Evolutionary conservation across 202 grass and related monocot genomes (phyloP).

Genomic region (Panicum virgatum): DNA sequence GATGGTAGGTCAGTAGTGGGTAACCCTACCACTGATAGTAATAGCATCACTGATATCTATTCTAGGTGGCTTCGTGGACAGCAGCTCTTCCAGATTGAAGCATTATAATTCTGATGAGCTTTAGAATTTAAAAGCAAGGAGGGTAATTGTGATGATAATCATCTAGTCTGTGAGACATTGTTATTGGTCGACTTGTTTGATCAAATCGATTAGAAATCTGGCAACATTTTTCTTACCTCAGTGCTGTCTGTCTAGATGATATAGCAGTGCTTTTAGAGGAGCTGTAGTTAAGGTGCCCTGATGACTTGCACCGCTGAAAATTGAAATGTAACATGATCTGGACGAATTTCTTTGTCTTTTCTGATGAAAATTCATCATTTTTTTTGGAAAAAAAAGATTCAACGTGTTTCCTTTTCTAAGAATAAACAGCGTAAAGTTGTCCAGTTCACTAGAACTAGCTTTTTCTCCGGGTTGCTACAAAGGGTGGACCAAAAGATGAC

Average conservation of each 20-base stretch:
- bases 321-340: background rate
- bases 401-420: background rate
- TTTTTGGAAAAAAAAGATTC: background rate
- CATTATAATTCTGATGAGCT: background rate
- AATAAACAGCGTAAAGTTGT: too few relatives aligned
- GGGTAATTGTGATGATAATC: background rate
- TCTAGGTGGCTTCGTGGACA: background rate
- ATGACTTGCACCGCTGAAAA: background rate
- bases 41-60: background rate
- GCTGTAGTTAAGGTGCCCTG: background rate
- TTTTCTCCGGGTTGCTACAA: background rate
- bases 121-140: background rate
- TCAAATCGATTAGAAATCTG: too few relatives aligned
- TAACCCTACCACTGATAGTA: background rate
- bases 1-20: background rate
- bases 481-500: background rate
- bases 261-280: too few relatives aligned
- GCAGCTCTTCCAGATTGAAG: background rate
- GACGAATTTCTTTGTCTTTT: background rate
- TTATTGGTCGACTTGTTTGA: background rate
- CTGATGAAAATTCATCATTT: background rate
- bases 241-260: background rate
- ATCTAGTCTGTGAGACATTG: slow-evolving; percentile 2
- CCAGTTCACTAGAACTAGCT: background rate
- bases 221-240: too few relatives aligned